phyloP scores from a whole-genome alignment of 164 flowering plant genomes.

The Umbellularia californica region DNA sequence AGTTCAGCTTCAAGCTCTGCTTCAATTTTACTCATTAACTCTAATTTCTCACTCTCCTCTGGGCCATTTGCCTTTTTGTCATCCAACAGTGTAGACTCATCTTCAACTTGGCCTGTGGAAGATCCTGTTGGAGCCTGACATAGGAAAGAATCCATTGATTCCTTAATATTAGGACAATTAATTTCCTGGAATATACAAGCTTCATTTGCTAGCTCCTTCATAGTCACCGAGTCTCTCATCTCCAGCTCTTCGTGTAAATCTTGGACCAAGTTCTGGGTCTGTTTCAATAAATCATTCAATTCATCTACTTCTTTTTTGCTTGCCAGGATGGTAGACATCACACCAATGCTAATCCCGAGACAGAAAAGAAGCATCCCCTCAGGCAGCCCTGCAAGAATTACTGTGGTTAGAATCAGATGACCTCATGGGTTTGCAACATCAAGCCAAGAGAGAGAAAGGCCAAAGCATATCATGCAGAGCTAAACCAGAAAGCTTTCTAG shows the following conservation, averaged over 20 bases:
- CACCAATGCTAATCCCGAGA: slow-evolving; percentile 61
- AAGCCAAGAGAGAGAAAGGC: not conserved
- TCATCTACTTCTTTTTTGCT: slow-evolving; percentile 55
- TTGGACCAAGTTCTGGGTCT: slow-evolving; percentile 66
- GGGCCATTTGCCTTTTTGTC: slow-evolving; percentile 16
- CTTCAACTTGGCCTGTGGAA: slow-evolving; percentile 19
- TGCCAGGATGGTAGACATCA: slow-evolving; percentile 38
- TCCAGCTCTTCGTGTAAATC: slow-evolving; percentile 91
- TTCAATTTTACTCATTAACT: slow-evolving; percentile 61
- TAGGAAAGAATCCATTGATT: not conserved
- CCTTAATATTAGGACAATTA: slow-evolving; percentile 13
- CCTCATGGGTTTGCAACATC: not conserved
- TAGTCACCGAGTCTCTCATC: slow-evolving; percentile 75
- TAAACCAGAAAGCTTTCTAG: too few relatives aligned
- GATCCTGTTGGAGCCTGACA: slow-evolving; percentile 14
- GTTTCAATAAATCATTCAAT: slow-evolving; percentile 52
- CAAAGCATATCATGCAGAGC: not conserved
- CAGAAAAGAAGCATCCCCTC: slow-evolving; percentile 39
- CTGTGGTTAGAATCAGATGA: not conserved
- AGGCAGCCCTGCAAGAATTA: slow-evolving; percentile 30
- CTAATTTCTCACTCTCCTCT: slow-evolving; percentile 31
- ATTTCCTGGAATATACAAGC: slow-evolving; percentile 33
- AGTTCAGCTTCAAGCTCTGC: slow-evolving; percentile 98
- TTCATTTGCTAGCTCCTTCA: slow-evolving; percentile 63
- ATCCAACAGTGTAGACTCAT: slow-evolving; percentile 14